Base-by-base conservation (phyloP, 768 basidiomycete genomes). In the Steccherinum ochraceum region DNA sequence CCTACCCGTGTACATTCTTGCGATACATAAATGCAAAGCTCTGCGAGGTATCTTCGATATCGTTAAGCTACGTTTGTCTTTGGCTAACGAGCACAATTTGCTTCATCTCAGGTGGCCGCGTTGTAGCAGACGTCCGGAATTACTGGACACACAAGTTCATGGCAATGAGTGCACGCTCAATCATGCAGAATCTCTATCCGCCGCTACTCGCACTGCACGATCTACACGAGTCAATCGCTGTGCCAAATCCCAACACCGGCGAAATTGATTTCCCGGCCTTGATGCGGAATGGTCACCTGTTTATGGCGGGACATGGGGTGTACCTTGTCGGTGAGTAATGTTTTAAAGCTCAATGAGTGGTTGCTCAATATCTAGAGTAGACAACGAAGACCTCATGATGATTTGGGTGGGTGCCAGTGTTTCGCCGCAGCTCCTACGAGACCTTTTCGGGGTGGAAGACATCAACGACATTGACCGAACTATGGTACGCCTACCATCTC, bases 121-220 rank as follows among this genome's bases (percentile, higher is more conserved):
- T 99, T 45, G 84, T 88, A 4, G 86, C 93, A n/a, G 96, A 98
- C 60, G 92, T 94, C 11, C 86, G 96, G 47, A 91, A 93, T 57
- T 88, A 85, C 61, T 79, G 86, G 60, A 83, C 84, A 46, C 88
- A 93, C 56, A 78, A 81, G 57, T 73, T 96, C 45, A 76, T 81
- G 54, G 79, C 82, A 0, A 80, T 85, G 73, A 73, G 81, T 48
- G 80, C 88, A 10, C 81, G 86, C 16, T 71, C 72, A 30, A 76
- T 86, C 10, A 80, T 95, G 64, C 81, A 83, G 52, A 74, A 89
- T 56, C 77, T 98, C 12, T 98, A 98, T 67, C 96, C 96, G 4
- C 79, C 83, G 19, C 71, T 98, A 53, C 71, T 97, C 25, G 90
- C 93, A 3, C 69, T 98, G 0, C 95, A 99, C 62, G 89, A 91